phyloP scores from a whole-genome alignment of 2,329 filamentous ascomycete species.

The Paecilomyces fulvus region DNA sequence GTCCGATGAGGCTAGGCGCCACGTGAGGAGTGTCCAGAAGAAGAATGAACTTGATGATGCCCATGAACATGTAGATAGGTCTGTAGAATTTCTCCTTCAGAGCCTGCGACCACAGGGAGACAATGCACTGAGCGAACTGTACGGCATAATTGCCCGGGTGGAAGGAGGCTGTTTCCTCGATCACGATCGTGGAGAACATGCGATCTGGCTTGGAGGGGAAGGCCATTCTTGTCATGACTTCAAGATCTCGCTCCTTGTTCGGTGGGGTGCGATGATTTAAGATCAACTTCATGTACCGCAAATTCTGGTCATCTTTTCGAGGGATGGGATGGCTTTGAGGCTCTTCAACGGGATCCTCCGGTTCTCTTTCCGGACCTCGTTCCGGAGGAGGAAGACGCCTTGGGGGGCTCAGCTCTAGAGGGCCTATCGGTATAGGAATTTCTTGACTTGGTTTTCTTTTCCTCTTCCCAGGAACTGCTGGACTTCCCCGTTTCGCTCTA shows the following conservation, averaged over 20 bases:
- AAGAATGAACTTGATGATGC: slow-evolving; percentile 33
- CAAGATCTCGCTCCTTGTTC: slow-evolving; percentile 43
- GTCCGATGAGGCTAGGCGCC: slow-evolving; percentile 27
- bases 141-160: slow-evolving; percentile 39
- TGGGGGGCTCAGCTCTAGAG: slow-evolving; percentile 32
- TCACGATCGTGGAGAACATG: slow-evolving; percentile 46
- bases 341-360: slow-evolving; percentile 13
- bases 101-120: slow-evolving; percentile 48
- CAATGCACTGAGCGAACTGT: slow-evolving; percentile 42
- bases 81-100: slow-evolving; percentile 45
- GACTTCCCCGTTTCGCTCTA: slow-evolving; percentile 45
- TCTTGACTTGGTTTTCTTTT: slow-evolving; percentile 46
- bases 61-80: slow-evolving; percentile 35
- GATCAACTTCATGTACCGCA: slow-evolving; percentile 44
- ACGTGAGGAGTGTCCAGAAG: slow-evolving; percentile 28
- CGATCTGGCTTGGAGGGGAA: slow-evolving; percentile 45
- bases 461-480: slow-evolving; percentile 49
- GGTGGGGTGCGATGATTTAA: slow-evolving; percentile 47
- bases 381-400: background rate
- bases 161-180: slow-evolving; percentile 41
- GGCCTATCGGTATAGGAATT: slow-evolving; percentile 40
- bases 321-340: slow-evolving; percentile 18
- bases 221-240: slow-evolving; percentile 42
- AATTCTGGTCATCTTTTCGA: slow-evolving; percentile 16
- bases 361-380: background rate